A percentile compares a stretch with the other conserved stretches of the same genome.
These are phyloP conservation scores for Gloeostereum incarnatum DNA, from an alignment of 768 basidiomycete species.

Conservation along the genomic window DNA sequence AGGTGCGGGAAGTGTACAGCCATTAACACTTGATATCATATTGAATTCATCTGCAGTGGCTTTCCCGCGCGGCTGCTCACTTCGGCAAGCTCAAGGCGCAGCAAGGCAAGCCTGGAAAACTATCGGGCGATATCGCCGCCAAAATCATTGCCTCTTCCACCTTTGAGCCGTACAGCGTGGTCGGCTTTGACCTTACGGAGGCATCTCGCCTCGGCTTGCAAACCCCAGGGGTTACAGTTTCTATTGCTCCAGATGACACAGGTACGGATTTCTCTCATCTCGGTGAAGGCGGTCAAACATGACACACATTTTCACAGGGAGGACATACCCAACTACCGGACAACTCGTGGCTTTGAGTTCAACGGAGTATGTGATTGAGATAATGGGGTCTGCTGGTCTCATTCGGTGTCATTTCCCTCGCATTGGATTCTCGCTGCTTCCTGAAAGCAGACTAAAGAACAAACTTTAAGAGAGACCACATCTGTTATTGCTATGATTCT, in stretches of 20 bases:
- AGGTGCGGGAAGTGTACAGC: slow-evolving; percentile 16
- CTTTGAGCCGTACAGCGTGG: slow-evolving; percentile 23
- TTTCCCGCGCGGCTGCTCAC: slow-evolving; percentile 26
- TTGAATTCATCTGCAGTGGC: slow-evolving; percentile 31
- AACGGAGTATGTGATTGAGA: slow-evolving; percentile 41
- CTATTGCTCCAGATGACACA: slow-evolving; percentile 37
- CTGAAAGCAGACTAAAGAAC: slow-evolving; percentile 10
- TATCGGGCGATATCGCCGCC: slow-evolving; percentile 34
- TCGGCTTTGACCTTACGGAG: slow-evolving; percentile 39
- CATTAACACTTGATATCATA: background rate
- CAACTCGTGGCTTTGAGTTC: slow-evolving; percentile 38
- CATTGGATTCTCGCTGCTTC: slow-evolving; percentile 25
- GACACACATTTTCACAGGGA: slow-evolving; percentile 15
- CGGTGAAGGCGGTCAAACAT: background rate
- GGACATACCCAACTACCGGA: slow-evolving; percentile 34
- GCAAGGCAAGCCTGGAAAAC: slow-evolving; percentile 13
- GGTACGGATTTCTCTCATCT: slow-evolving; percentile 20
- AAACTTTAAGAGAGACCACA: slow-evolving; percentile 4
- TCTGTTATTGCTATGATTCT: background rate
- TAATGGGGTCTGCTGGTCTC: slow-evolving; percentile 25
- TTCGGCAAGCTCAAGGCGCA: slow-evolving; percentile 20
- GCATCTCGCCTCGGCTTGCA: slow-evolving; percentile 31
- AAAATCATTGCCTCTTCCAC: slow-evolving; percentile 25
- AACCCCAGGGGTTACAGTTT: slow-evolving; percentile 25
- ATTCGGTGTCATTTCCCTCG: slow-evolving; percentile 48